Evolutionary conservation across 768 basidiomycete genomes (phyloP).

Genomic region (Auriculariales sp.): DNA sequence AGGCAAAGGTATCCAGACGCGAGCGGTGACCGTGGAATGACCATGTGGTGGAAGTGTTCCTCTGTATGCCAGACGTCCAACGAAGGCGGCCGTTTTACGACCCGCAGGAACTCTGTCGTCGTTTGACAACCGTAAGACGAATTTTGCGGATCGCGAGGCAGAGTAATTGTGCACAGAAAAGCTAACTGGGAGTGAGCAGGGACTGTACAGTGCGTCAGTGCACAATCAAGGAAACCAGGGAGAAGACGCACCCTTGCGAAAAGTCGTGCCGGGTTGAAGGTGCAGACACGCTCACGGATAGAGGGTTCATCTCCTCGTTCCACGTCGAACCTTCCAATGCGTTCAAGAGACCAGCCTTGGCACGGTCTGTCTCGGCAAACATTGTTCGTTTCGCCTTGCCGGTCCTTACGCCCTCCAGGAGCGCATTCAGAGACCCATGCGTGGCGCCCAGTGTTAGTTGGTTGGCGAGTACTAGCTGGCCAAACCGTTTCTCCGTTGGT

Average conservation of each 20-base stretch:
- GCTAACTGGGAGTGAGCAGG: constrained; percentile 35
- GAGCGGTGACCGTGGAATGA: constrained; percentile 27
- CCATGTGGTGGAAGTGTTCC: constrained; percentile 40
- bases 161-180: constrained; percentile 64
- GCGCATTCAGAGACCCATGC: constrained; percentile 47
- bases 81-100: constrained; percentile 32
- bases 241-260: constrained; percentile 40
- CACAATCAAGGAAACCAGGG: background rate
- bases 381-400: constrained; percentile 67
- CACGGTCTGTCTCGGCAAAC: constrained; percentile 79
- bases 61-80: constrained; percentile 53
- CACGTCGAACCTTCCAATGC: constrained; percentile 58
- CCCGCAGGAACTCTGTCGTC: background rate
- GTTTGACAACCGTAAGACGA: constrained; percentile 32
- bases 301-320: constrained; percentile 68
- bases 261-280: constrained; percentile 43
- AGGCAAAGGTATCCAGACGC: constrained; percentile 45
- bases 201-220: constrained; percentile 27
- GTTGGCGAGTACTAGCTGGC: constrained; percentile 19
- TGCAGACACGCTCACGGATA: constrained; percentile 28
- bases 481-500: constrained; percentile 39
- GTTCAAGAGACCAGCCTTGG: constrained; percentile 50
- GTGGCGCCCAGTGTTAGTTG: constrained; percentile 37
- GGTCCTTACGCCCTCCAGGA: constrained; percentile 43
- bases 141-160: constrained; percentile 41